Percentiles rank a stretch among this genome's conserved stretches.
Conservation (phyloP, 208 protist genomes). For the Leishmania tarentolae region DNA sequence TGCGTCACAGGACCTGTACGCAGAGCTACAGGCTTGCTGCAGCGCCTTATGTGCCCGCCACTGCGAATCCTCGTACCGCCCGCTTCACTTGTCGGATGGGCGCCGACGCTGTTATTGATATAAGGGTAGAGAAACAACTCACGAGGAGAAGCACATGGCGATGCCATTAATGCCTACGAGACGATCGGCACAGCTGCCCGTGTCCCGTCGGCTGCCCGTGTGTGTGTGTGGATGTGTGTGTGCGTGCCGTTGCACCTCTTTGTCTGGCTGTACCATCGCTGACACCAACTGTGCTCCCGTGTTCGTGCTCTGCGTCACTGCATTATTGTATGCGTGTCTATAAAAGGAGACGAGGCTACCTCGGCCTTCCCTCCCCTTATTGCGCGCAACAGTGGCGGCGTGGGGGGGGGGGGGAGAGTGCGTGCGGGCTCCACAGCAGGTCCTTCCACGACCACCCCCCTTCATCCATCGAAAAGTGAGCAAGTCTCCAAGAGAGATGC, state of each 20-base stretch:
- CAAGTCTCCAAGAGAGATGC: not conserved
- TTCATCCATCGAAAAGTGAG: not conserved
- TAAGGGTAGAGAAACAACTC: not conserved
- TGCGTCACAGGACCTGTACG: not conserved
- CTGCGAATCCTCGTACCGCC: not conserved
- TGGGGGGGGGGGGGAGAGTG: too few species aligned
- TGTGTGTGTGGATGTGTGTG: too few species aligned
- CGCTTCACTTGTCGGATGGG: not conserved
- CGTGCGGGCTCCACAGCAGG: not conserved
- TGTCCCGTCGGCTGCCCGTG: too few species aligned
- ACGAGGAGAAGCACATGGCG: not conserved
- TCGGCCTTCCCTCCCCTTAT: not conserved
- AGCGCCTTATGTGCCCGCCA: not conserved
- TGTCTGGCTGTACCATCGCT: not conserved
- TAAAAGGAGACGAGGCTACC: constrained; percentile 3
- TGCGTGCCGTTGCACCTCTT: not conserved
- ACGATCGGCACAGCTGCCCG: not conserved
- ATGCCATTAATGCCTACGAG: not conserved
- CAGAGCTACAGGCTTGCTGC: too few species aligned
- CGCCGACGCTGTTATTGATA: not conserved
- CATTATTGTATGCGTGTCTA: not conserved
- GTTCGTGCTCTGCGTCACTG: not conserved
- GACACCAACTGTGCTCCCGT: not conserved
- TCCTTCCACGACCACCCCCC: not conserved
- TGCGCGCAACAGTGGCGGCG: not conserved